Conservation (phyloP, 2,329 filamentous ascomycete species). For the Paecilomyces sp. region DNA sequence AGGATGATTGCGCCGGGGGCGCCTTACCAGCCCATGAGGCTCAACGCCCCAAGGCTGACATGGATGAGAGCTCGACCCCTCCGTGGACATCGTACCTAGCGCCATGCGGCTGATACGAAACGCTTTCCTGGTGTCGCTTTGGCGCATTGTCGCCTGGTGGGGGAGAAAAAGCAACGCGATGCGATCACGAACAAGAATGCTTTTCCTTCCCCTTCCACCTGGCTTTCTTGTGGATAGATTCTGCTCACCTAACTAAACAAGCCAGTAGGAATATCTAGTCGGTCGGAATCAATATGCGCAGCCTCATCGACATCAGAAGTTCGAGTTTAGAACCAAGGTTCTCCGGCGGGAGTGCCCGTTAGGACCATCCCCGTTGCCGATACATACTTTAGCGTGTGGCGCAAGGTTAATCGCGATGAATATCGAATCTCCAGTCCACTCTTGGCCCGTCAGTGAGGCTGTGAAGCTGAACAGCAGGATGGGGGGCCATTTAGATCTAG, state of each 20-base stretch:
- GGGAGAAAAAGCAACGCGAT: not conserved
- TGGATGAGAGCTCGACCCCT: constrained; percentile 5
- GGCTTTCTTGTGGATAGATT: constrained; percentile 16
- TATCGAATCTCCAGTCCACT: not conserved
- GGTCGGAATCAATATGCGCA: not conserved
- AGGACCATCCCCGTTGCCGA: not conserved
- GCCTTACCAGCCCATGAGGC: not conserved
- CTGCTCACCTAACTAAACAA: constrained; percentile 11
- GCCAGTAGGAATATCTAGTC: not conserved
- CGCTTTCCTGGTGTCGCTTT: not conserved
- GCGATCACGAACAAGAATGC: constrained; percentile 8
- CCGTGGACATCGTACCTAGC: not conserved
- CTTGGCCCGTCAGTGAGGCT: not conserved
- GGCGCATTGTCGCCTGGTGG: constrained; percentile 4
- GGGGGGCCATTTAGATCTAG: not conserved
- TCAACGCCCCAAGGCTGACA: constrained; percentile 4
- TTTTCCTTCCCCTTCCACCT: constrained; percentile 7
- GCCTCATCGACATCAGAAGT: not conserved
- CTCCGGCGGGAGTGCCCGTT: not conserved
- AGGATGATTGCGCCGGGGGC: not conserved
- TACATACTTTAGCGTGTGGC: not conserved
- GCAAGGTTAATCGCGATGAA: not conserved
- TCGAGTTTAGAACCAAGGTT: not conserved
- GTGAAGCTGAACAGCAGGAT: not conserved
- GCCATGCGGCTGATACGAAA: constrained; percentile 2